phyloP scores from a whole-genome alignment of 148 eudicot genomes.

The Salicornia ramosissima region DNA sequence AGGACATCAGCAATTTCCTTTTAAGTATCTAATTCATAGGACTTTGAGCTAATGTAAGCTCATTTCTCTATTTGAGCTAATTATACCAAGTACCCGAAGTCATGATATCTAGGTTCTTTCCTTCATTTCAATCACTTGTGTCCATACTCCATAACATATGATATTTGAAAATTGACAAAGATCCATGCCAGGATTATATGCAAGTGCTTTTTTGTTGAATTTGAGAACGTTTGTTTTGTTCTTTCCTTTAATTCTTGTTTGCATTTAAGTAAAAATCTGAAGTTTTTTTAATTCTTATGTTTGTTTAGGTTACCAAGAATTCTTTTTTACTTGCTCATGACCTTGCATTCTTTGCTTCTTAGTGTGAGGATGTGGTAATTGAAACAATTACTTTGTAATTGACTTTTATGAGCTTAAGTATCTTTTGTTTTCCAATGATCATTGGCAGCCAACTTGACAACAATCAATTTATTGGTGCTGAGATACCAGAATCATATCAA shows the following conservation, averaged over 20 bases:
- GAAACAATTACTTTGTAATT: conserved; percentile 5
- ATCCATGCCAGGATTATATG: not conserved
- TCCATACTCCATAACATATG: not conserved
- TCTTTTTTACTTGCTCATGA: not conserved
- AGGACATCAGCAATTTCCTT: not conserved
- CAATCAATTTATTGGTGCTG: conserved; percentile 52
- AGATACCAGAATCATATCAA: conserved; percentile 56
- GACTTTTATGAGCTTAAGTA: conserved; percentile 7
- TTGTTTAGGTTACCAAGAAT: not conserved
- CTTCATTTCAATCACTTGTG: not conserved
- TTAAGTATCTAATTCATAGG: too few species aligned
- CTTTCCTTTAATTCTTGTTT: not conserved
- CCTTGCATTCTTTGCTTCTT: not conserved
- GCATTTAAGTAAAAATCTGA: too few species aligned
- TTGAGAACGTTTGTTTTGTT: not conserved
- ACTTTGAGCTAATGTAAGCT: too few species aligned
- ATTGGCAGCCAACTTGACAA: conserved; percentile 74
- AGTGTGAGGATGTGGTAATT: not conserved
- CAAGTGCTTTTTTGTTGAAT: not conserved
- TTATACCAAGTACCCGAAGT: too few species aligned
- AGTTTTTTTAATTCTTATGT: not conserved
- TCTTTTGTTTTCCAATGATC: not conserved
- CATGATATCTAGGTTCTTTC: too few species aligned
- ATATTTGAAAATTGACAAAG: not conserved
- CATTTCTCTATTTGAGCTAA: too few species aligned